Evolutionary conservation across 208 protist species (phyloP).

Genomic region (Trypanosoma scelopori): DNA sequence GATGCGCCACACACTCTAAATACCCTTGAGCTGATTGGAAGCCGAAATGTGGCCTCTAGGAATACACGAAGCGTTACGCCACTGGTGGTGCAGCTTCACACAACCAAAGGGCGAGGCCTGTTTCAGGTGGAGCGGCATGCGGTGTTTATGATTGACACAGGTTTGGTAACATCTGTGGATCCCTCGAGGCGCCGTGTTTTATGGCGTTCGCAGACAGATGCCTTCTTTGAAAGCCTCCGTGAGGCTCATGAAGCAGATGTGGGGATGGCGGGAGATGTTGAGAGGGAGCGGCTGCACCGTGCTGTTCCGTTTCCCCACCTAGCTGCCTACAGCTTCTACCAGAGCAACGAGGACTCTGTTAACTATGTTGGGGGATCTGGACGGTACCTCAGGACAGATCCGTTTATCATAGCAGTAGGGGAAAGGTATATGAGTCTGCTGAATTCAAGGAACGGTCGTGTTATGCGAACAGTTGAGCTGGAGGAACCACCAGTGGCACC

Average conservation of each 20-base stretch:
- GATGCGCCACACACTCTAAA: slow-evolving; percentile 45
- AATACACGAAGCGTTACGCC: slow-evolving; percentile 59
- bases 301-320: slow-evolving; percentile 64
- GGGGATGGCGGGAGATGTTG: slow-evolving; percentile 3
- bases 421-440: slow-evolving; percentile 60
- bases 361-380: slow-evolving; percentile 45
- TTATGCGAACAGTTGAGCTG: slow-evolving; percentile 60
- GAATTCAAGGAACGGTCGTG: slow-evolving; percentile 57
- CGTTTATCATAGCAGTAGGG: slow-evolving; percentile 84
- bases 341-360: slow-evolving; percentile 45
- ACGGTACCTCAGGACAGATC: slow-evolving; percentile 56
- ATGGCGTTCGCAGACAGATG: slow-evolving; percentile 78
- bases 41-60: slow-evolving; percentile 56
- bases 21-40: slow-evolving; percentile 82
- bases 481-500: slow-evolving; percentile 60
- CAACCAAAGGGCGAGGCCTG: slow-evolving; percentile 42
- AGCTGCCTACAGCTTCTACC: slow-evolving; percentile 61
- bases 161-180: slow-evolving; percentile 82
- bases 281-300: slow-evolving; percentile 29
- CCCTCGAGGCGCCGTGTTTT: slow-evolving; percentile 68
- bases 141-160: slow-evolving; percentile 84
- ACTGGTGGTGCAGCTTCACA: slow-evolving; percentile 78
- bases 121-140: slow-evolving; percentile 75
- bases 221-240: slow-evolving; percentile 38
- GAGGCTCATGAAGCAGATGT: slow-evolving; percentile 37